Conservation (phyloP, 2,329 filamentous ascomycete genomes). For the Fusarium fracticaudum region DNA sequence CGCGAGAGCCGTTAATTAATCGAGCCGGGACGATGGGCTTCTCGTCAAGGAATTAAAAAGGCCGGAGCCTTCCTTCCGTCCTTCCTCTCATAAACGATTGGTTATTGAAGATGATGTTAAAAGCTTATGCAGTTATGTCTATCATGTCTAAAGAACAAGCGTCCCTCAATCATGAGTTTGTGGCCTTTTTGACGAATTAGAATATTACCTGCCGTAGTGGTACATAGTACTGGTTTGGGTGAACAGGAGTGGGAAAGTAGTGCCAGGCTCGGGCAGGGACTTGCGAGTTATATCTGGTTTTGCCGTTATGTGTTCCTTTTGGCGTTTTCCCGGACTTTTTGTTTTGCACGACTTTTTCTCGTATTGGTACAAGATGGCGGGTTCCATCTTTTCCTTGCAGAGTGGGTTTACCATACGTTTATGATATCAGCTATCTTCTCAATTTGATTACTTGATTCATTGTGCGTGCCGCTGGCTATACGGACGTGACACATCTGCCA, state of each 20-base stretch:
- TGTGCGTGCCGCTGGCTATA: conserved; percentile 27
- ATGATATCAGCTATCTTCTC: not conserved
- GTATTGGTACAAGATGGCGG: conserved; percentile 2
- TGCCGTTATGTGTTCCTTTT: conserved; percentile 6
- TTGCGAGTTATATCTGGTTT: not conserved
- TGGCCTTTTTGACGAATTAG: not conserved
- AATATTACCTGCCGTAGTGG: not conserved
- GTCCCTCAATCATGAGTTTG: not conserved
- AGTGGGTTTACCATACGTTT: not conserved
- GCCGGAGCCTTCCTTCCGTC: not conserved
- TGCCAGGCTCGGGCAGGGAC: not conserved
- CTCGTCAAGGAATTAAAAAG: conserved; percentile 25
- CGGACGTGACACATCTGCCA: conserved; percentile 10
- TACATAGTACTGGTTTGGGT: not conserved
- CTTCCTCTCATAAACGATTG: not conserved
- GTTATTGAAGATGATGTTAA: conserved; percentile 7
- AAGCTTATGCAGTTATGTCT: conserved; percentile 35
- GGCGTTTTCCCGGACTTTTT: not conserved
- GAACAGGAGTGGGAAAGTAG: not conserved
- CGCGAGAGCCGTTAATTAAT: conserved; percentile 46
- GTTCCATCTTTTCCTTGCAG: not conserved
- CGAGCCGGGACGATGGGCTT: conserved; percentile 40
- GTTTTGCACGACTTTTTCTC: not conserved
- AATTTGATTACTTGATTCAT: conserved; percentile 15
- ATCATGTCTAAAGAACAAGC: conserved; percentile 13